Conservation (phyloP, 2,329 filamentous ascomycete genomes). For the Leptographium radiaticola region DNA sequence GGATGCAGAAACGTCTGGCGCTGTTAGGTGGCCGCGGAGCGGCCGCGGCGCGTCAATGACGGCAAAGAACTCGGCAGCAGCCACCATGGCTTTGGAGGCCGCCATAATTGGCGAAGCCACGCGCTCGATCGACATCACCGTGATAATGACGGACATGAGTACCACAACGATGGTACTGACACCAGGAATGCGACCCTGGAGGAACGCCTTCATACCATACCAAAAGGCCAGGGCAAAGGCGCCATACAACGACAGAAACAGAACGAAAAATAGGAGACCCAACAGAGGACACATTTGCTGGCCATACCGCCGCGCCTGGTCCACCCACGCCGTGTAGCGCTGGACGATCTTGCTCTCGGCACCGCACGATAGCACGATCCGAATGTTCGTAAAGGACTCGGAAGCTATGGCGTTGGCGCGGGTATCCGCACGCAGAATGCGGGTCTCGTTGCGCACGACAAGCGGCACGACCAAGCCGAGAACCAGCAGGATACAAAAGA, state of each 20-base stretch:
- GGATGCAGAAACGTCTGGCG: constrained; percentile 33
- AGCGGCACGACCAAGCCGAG: constrained; percentile 38
- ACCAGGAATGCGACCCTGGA: constrained; percentile 31
- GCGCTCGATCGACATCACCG: constrained; percentile 42
- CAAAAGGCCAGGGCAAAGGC: constrained; percentile 48
- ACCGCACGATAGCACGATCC: constrained; percentile 50
- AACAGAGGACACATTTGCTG: constrained; percentile 36
- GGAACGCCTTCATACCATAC: constrained; percentile 42
- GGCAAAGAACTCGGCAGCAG: constrained; percentile 43
- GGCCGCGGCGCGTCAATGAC: constrained; percentile 36
- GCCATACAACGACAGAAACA: constrained; percentile 41
- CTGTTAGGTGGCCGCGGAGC: constrained; percentile 25
- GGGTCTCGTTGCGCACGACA: constrained; percentile 37
- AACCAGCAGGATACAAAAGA: constrained; percentile 41
- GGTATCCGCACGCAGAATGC: constrained; percentile 36
- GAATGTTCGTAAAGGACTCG: constrained; percentile 45
- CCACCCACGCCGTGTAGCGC: constrained; percentile 41
- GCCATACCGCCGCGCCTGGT: constrained; percentile 37
- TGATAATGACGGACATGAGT: constrained; percentile 44
- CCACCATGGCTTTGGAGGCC: constrained; percentile 42
- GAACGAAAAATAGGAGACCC: constrained; percentile 37
- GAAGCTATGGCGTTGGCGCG: constrained; percentile 47
- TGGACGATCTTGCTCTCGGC: constrained; percentile 40
- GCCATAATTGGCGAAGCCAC: constrained; percentile 47
- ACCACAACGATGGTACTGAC: constrained; percentile 43